Conservation (phyloP, 2,329 filamentous ascomycete genomes). For the Westerdykella sp. region DNA sequence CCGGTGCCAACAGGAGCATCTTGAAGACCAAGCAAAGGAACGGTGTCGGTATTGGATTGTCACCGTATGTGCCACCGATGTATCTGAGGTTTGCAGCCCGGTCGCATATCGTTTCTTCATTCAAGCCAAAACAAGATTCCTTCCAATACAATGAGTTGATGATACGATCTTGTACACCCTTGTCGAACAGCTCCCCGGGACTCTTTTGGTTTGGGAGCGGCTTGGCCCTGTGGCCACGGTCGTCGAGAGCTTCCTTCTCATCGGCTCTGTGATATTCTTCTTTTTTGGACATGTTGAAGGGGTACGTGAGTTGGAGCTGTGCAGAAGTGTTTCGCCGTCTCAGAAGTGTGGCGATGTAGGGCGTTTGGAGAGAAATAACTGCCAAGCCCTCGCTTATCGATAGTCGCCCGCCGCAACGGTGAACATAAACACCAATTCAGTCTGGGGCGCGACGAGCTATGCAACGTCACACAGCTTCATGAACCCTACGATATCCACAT, state of each 20-base stretch:
- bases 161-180: slow-evolving; percentile 91
- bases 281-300: slow-evolving; percentile 32
- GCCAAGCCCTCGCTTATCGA: slow-evolving; percentile 2
- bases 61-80: slow-evolving; percentile 83
- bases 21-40: slow-evolving; percentile 96
- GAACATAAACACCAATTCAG: neutral
- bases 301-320: neutral
- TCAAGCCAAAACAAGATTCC: slow-evolving; percentile 95
- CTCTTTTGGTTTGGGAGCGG: slow-evolving; percentile 78
- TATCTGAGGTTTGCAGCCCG: slow-evolving; percentile 78
- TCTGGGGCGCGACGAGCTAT: slow-evolving; percentile 1
- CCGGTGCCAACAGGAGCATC: slow-evolving; percentile 78
- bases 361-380: neutral
- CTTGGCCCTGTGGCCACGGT: slow-evolving; percentile 71
- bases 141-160: slow-evolving; percentile 97
- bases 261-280: slow-evolving; percentile 65
- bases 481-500: slow-evolving; percentile 6
- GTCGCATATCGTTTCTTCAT: slow-evolving; percentile 73
- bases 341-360: neutral
- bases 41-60: slow-evolving; percentile 75
- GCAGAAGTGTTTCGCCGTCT: neutral
- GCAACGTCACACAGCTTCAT: slow-evolving; percentile 24
- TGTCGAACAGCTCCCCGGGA: slow-evolving; percentile 92
- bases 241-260: slow-evolving; percentile 71
- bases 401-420: slow-evolving; percentile 2